A percentile compares a stretch with the other conserved stretches of the same genome.
Evolutionary conservation across 352 stramenopile genomes (phyloP).

Genomic region (Plasmopara muralis): DNA sequence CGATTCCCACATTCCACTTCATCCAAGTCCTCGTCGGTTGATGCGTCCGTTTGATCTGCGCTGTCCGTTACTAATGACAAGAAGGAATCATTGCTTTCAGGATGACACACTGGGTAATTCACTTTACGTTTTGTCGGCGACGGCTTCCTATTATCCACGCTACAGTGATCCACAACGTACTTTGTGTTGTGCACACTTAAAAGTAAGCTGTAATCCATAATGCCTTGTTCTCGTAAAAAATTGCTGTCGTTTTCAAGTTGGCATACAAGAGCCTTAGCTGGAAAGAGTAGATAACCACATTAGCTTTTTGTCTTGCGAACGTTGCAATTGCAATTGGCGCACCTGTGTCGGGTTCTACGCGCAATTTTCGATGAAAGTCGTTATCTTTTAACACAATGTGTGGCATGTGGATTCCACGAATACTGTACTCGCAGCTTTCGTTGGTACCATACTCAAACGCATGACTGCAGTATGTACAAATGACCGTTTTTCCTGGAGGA

Average conservation of each 20-base stretch:
- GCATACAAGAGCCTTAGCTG: conserved; percentile 47
- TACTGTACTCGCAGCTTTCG: conserved; percentile 70
- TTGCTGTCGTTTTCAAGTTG: conserved; percentile 67
- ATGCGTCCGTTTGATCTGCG: conserved; percentile 28
- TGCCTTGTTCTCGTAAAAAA: conserved; percentile 70
- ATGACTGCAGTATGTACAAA: conserved; percentile 82
- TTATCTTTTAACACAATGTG: conserved; percentile 85
- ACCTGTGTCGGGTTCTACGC: conserved; percentile 53
- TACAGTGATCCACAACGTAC: conserved; percentile 70
- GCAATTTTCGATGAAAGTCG: conserved; percentile 80
- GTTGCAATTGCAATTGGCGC: conserved; percentile 1
- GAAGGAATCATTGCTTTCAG: conserved; percentile 40
- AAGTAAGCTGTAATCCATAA: conserved; percentile 88
- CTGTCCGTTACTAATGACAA: conserved; percentile 29
- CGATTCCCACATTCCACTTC: conserved; percentile 49
- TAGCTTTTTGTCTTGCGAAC: neutral
- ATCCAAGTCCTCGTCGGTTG: conserved; percentile 47
- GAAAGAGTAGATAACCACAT: neutral
- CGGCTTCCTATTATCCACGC: conserved; percentile 28
- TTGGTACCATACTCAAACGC: conserved; percentile 67
- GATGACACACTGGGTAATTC: conserved; percentile 65
- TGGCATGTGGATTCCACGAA: conserved; percentile 66
- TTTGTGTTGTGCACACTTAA: conserved; percentile 83
- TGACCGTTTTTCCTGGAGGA: conserved; percentile 72
- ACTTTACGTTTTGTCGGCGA: conserved; percentile 67